These are phyloP conservation scores for Leccinum longicurvipes DNA, from an alignment of 768 basidiomycete species.

Conservation along the genomic window DNA sequence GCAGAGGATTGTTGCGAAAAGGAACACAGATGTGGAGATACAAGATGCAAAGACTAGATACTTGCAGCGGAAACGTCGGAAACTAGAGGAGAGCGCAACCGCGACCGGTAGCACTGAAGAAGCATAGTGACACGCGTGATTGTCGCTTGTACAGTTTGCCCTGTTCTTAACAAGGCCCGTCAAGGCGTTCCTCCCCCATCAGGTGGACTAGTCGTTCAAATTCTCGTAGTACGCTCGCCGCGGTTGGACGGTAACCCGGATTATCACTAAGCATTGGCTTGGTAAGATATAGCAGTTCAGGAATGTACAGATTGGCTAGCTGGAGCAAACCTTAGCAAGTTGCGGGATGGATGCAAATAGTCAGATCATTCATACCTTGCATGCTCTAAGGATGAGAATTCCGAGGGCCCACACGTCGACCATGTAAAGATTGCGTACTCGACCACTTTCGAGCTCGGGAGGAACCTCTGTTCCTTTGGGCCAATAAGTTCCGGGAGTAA, in stretches of 20 bases:
- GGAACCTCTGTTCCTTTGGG: conserved; percentile 64
- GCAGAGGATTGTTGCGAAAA: conserved; percentile 63
- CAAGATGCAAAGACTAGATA: conserved; percentile 74
- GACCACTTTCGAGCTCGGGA: conserved; percentile 60
- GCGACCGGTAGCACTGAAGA: conserved; percentile 5
- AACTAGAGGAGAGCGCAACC: conserved; percentile 46
- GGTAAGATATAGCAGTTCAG: conserved; percentile 56
- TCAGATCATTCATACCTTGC: conserved; percentile 48
- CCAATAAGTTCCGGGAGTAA: conserved; percentile 37
- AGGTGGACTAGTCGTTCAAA: conserved; percentile 49
- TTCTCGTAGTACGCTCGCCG: conserved; percentile 43
- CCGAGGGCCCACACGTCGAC: conserved; percentile 73
- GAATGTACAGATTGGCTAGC: conserved; percentile 55
- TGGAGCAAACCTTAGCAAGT: conserved; percentile 25
- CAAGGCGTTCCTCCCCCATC: conserved; percentile 36
- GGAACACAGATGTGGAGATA: conserved; percentile 74
- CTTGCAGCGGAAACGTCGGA: conserved; percentile 74
- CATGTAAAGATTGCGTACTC: conserved; percentile 57
- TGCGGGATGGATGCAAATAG: neutral
- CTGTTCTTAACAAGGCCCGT: conserved; percentile 9
- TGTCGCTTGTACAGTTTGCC: neutral
- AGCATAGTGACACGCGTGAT: conserved; percentile 6
- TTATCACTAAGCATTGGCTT: conserved; percentile 57
- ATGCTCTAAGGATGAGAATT: conserved; percentile 59
- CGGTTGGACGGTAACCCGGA: conserved; percentile 51